phyloP scores from a whole-genome alignment of 352 stramenopile species.

The Phytophthora foliorum region DNA sequence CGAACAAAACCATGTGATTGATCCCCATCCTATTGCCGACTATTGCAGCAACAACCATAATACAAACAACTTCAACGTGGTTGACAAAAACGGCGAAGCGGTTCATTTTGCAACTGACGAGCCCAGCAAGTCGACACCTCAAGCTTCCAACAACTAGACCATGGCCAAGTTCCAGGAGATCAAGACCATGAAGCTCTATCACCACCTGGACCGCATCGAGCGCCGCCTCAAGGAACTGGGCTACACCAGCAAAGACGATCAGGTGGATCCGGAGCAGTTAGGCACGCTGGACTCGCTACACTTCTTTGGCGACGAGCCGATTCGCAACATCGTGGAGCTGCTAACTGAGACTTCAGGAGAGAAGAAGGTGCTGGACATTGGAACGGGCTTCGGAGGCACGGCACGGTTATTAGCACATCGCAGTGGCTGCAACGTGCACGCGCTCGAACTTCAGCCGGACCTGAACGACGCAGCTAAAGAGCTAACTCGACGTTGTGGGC shows the following conservation, averaged over 20 bases:
- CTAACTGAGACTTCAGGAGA: conserved; percentile 21
- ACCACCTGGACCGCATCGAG: conserved; percentile 83
- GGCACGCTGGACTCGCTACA: conserved; percentile 71
- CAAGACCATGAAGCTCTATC: conserved; percentile 93
- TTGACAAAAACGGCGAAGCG: neutral
- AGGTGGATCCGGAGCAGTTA: conserved; percentile 61
- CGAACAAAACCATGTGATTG: no score
- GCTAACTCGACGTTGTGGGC: conserved; percentile 66
- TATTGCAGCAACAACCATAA: no score
- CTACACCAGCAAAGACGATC: conserved; percentile 30
- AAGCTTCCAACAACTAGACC: neutral
- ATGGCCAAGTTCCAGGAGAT: conserved; percentile 65
- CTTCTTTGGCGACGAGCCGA: conserved; percentile 70
- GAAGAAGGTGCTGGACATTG: conserved; percentile 86
- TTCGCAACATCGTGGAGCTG: conserved; percentile 58
- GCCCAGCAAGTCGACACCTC: no score
- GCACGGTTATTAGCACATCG: conserved; percentile 83
- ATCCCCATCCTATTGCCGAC: no score
- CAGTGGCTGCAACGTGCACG: conserved; percentile 70
- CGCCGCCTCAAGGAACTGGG: conserved; percentile 54
- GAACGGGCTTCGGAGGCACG: conserved; percentile 91
- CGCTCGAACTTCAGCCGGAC: conserved; percentile 85
- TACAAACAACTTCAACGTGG: neutral
- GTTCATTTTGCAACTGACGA: no score
- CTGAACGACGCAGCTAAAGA: conserved; percentile 65